Conservation (phyloP, 2,329 filamentous ascomycete species). For the Sarocladium kiliense region DNA sequence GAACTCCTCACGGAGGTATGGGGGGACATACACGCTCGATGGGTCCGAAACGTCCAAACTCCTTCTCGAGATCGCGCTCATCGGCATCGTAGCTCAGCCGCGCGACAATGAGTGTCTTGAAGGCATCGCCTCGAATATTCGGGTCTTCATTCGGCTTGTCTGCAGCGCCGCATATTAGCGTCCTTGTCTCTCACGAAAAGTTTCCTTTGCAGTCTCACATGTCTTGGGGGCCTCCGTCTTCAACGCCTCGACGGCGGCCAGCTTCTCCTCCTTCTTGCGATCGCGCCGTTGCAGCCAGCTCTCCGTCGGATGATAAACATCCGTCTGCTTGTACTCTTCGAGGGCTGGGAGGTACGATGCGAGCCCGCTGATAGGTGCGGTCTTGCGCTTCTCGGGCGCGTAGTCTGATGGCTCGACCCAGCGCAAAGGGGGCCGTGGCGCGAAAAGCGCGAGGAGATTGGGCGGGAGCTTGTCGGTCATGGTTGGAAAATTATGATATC, state of each 20-base stretch:
- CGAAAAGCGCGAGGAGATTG: slow-evolving; percentile 89
- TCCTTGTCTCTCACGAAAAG: background rate
- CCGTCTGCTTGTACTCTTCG: slow-evolving; percentile 71
- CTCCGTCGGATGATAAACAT: slow-evolving; percentile 76
- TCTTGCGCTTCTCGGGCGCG: slow-evolving; percentile 76
- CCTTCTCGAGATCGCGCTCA: slow-evolving; percentile 83
- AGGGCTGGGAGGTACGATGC: slow-evolving; percentile 70
- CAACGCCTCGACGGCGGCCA: slow-evolving; percentile 58
- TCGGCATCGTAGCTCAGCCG: slow-evolving; percentile 86
- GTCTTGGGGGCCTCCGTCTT: slow-evolving; percentile 58
- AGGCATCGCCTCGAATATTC: slow-evolving; percentile 87
- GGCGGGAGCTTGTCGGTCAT: slow-evolving; percentile 98
- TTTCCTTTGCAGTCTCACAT: slow-evolving; percentile 41
- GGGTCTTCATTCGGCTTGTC: slow-evolving; percentile 80
- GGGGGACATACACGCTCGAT: slow-evolving; percentile 72
- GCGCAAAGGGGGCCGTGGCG: slow-evolving; percentile 84
- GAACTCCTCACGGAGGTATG: background rate
- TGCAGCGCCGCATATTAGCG: slow-evolving; percentile 28
- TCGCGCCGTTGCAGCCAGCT: slow-evolving; percentile 89
- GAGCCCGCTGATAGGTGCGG: slow-evolving; percentile 66
- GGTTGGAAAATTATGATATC: slow-evolving; percentile 14
- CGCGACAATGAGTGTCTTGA: slow-evolving; percentile 90
- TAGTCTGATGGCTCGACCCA: slow-evolving; percentile 82
- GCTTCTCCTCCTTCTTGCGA: slow-evolving; percentile 76
- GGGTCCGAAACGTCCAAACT: slow-evolving; percentile 88